Base-by-base conservation (phyloP, 2,329 filamentous ascomycete species). In the Penicillium aurantiogriseum region DNA sequence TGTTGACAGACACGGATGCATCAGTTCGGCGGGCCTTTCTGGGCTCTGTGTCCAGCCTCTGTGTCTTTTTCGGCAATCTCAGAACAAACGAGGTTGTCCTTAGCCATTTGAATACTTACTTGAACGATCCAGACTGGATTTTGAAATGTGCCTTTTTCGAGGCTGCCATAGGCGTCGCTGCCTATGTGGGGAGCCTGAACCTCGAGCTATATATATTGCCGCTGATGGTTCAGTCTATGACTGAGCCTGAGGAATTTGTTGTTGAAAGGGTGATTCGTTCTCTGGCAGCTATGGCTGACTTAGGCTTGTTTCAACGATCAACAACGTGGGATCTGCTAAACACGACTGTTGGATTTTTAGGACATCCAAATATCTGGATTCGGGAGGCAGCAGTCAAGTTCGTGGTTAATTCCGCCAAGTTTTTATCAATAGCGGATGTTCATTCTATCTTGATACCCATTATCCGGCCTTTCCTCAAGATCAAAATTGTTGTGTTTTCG, bases 111-210 rank as follows among this genome's bases (percentile, higher is more conserved):
- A 97, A 97, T 70, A 99, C 94, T 0, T 99, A 99, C 68, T 78
- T 99, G 9, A 99, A 99, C 65, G 94, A 97, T 67, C 86, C 89
- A 42, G 92, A 99, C 71, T 99, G 94, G 94, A 91, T 91, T 72
- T 79, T 99, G 33, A 97, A 96, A 73, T 97, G 92, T 67, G 92
- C 93, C 3, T 97, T 97, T 71, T 97, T 99, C 68, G 92, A 96
- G 69, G 91, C 92, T 0, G 91, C 97, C 27, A 91, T 97, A 17
- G 93, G 92, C 4, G 92, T 99, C 63, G 91, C 92, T 4, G 86
- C 90, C 1, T 96, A 96, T 65, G 85, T 97, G 35, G 94, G 94
- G 29, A 92, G 90, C 58, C 90, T 88, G 35, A 95, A 88, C 64
- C 78, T 99, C 33, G 94, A 99, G 74, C 92, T 96, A 65, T 99